Evolutionary conservation across 177 flowering plant species (phyloP).

Genomic region (Vitis hybrid): DNA sequence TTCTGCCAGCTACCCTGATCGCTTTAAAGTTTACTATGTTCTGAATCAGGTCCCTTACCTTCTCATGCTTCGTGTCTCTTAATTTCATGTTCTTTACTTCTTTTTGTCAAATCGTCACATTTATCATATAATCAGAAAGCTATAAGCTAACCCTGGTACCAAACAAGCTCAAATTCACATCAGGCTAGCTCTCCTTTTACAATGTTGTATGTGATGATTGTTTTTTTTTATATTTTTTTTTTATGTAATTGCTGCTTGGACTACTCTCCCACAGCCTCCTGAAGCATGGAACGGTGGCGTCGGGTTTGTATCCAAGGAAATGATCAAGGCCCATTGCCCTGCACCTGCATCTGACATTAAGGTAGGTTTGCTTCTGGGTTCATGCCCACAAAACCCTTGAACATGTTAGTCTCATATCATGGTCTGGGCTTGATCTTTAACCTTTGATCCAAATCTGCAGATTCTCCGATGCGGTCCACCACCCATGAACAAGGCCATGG

Average conservation of each 20-base stretch:
- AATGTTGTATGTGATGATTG: not conserved
- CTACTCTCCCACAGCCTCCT: constrained; percentile 67
- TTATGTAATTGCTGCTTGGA: no score
- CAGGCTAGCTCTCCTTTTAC: not conserved
- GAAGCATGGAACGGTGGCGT: constrained; percentile 96
- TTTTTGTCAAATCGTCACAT: not conserved
- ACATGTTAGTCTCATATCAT: no score
- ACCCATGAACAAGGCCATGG: constrained; percentile 99
- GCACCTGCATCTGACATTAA: constrained; percentile 78
- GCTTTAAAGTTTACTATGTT: constrained; percentile 79
- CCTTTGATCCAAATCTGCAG: constrained; percentile 35
- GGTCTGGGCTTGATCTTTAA: no score
- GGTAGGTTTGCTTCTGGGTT: constrained; percentile 33
- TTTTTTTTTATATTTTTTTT: not conserved
- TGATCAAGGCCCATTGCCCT: constrained; percentile 89
- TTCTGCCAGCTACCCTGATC: constrained; percentile 55
- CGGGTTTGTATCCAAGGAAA: constrained; percentile 94
- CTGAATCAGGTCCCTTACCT: constrained; percentile 68
- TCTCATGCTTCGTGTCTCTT: not conserved
- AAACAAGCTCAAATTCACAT: no score
- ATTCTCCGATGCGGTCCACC: constrained; percentile 96
- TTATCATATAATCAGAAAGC: no score
- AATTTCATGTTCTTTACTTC: not conserved
- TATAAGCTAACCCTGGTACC: no score
- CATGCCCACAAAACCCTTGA: no score